Evolutionary conservation across 75 land plant species (phyloP).

Genomic region (Sequoia sempervirens): DNA sequence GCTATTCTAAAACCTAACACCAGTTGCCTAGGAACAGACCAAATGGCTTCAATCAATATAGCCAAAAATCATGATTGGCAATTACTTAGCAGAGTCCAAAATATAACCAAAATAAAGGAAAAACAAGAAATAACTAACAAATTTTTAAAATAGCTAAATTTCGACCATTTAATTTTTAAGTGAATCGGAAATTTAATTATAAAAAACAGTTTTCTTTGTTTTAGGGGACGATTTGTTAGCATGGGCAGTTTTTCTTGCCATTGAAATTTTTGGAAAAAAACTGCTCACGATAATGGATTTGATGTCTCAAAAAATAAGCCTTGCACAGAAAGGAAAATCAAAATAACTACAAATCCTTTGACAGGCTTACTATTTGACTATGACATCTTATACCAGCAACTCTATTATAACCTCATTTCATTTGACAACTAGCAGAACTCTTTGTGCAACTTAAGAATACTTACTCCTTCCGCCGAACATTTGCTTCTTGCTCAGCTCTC

Average conservation of each 20-base stretch:
- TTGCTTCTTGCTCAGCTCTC: slow-evolving; percentile 51
- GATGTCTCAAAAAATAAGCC: background rate
- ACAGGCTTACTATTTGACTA: background rate
- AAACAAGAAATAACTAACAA: background rate
- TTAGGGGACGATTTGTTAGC: background rate
- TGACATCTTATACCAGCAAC: background rate
- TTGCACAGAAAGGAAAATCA: background rate
- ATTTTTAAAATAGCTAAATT: background rate
- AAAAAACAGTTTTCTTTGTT: background rate
- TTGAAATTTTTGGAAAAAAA: background rate
- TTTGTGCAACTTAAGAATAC: background rate
- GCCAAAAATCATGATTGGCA: background rate
- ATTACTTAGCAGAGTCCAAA: background rate
- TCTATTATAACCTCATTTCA: background rate
- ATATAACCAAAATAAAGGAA: background rate
- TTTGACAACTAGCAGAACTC: background rate
- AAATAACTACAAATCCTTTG: background rate
- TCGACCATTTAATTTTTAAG: background rate
- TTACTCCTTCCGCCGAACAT: slow-evolving; percentile 41
- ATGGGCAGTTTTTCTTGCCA: background rate
- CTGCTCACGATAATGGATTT: background rate
- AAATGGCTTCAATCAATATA: background rate
- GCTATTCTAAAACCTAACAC: background rate
- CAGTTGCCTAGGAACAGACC: background rate
- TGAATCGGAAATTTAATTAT: background rate